Percentiles rank a stretch among this genome's conserved stretches.
Conservation (phyloP, 2,329 filamentous ascomycete genomes). For the Botryotinia convoluta region DNA sequence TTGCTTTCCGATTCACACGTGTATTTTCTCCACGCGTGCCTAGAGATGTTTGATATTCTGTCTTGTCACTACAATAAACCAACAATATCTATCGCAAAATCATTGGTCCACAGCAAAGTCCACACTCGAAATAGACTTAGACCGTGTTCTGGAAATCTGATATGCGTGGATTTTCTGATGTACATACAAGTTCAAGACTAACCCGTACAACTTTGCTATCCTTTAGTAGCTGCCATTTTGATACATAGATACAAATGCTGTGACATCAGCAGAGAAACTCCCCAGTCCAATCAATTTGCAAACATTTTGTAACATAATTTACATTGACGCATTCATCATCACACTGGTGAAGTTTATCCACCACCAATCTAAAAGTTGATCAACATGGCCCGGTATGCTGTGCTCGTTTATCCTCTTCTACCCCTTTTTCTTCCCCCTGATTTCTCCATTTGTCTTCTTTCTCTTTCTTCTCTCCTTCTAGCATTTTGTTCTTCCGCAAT, state of each 20-base stretch:
- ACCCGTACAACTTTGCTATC: not conserved
- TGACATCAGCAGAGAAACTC: not conserved
- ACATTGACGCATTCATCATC: constrained; percentile 6
- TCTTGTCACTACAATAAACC: not conserved
- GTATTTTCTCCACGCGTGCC: not conserved
- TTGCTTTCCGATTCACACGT: not conserved
- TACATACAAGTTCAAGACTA: not conserved
- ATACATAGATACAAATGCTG: not conserved
- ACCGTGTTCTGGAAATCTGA: not conserved
- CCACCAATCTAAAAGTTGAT: not conserved
- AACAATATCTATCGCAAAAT: not conserved
- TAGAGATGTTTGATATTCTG: not conserved
- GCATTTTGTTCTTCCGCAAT: constrained; percentile 8
- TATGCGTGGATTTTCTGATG: not conserved
- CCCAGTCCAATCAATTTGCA: not conserved
- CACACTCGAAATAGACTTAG: not conserved
- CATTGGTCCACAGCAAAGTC: not conserved
- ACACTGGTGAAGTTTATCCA: not conserved
- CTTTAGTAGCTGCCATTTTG: not conserved
- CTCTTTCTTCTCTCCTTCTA: constrained; percentile 5
- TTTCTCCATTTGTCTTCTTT: not conserved
- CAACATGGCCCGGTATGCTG: not conserved
- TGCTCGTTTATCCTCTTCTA: not conserved
- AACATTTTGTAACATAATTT: constrained; percentile 1
- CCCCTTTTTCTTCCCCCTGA: not conserved